These are phyloP conservation scores for Nitzschia sp. DNA, from an alignment of 108 stramenopile genomes.

Conservation along the genomic window DNA sequence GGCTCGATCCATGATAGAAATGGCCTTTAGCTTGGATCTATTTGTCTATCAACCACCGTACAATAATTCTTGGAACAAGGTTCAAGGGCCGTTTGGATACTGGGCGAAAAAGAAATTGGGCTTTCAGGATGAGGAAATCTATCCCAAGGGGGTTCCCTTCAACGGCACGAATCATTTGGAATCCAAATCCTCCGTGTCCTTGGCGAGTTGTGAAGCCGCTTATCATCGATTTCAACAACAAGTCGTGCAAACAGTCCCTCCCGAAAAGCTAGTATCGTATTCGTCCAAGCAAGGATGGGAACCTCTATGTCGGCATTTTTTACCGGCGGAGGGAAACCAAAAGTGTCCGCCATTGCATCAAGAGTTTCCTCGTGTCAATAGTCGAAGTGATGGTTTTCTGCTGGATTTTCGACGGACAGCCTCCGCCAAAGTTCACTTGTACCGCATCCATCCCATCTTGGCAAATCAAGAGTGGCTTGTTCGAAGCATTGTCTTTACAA, in stretches of 20 bases:
- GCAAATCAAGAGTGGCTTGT: constrained; percentile 4
- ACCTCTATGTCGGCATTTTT: constrained; percentile 8
- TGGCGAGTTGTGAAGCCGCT: constrained; percentile 1
- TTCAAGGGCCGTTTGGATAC: constrained; percentile 1
- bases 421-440: background rate
- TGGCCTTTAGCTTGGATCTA: constrained; percentile 2
- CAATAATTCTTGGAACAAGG: constrained; percentile 1
- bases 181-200: background rate
- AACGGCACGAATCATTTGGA: background rate
- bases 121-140: constrained; percentile 6
- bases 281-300: constrained; percentile 1
- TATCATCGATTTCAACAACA: constrained; percentile 10
- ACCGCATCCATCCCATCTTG: background rate
- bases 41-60: constrained; percentile 1
- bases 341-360: background rate
- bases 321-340: background rate
- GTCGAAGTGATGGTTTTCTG: background rate
- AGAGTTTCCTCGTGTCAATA: constrained; percentile 7
- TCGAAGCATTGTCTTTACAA: background rate
- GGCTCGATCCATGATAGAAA: constrained; percentile 11
- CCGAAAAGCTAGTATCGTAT: constrained; percentile 2
- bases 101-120: constrained; percentile 10
- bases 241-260: background rate
- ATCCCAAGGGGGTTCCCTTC: background rate
- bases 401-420: background rate